phyloP scores from a whole-genome alignment of 2,329 filamentous ascomycete genomes.

The Rutstroemia sp. region DNA sequence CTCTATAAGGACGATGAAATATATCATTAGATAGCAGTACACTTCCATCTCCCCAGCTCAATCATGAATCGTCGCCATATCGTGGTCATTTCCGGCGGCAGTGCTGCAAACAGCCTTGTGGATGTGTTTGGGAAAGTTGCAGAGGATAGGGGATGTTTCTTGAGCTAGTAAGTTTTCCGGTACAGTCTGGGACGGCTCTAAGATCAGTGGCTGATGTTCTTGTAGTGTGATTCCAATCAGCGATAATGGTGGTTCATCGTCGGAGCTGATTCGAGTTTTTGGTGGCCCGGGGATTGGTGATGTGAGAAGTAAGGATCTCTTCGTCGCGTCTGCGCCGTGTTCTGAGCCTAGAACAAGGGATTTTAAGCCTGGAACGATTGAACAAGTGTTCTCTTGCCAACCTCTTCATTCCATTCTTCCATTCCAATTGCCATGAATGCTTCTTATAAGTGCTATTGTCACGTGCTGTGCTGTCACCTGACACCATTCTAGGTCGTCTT shows the following conservation, averaged over 20 bases:
- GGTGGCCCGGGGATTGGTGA: constrained; percentile 84
- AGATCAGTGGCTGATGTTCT: constrained; percentile 42
- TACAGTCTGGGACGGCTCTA: neutral
- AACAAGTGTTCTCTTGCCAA: neutral
- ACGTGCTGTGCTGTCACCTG: neutral
- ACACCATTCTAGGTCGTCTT: constrained; percentile 56
- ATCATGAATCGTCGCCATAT: constrained; percentile 33
- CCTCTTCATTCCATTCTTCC: neutral
- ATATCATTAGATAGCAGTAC: too few relatives aligned
- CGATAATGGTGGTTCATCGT: constrained; percentile 91
- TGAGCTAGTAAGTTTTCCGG: constrained; percentile 28
- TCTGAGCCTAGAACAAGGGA: neutral
- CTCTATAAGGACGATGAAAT: too few relatives aligned
- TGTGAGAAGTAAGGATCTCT: constrained; percentile 51
- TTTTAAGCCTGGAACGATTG: neutral
- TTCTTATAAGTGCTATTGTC: neutral
- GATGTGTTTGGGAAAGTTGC: constrained; percentile 68
- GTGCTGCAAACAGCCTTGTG: constrained; percentile 88
- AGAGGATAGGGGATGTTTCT: constrained; percentile 26
- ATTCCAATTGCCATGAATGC: neutral
- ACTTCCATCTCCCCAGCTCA: neutral
- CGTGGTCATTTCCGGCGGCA: constrained; percentile 85
- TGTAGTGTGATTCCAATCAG: constrained; percentile 76
- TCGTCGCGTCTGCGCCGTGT: neutral
- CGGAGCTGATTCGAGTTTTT: constrained; percentile 88